A percentile compares a stretch with the other conserved stretches of the same genome.
phyloP scores from a whole-genome alignment of 768 basidiomycete genomes.

The Leucocoprinus leucothites region DNA sequence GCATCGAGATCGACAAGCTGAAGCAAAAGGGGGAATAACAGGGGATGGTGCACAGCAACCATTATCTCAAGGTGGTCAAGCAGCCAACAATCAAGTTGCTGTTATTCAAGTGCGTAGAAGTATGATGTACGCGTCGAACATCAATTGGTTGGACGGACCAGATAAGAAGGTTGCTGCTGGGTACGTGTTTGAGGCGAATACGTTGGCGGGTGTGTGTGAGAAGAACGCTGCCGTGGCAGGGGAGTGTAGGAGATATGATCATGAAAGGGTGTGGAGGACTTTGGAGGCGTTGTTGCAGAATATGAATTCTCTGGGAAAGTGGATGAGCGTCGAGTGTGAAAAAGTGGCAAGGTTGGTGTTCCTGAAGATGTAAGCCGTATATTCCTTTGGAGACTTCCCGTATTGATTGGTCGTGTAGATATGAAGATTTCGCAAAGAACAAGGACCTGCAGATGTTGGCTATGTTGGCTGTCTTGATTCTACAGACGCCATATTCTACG shows the following conservation, averaged over 20 bases:
- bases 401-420: conserved; percentile 25
- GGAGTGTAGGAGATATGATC: conserved; percentile 58
- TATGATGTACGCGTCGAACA: conserved; percentile 48
- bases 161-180: conserved; percentile 58
- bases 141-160: conserved; percentile 34
- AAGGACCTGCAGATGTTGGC: conserved; percentile 83
- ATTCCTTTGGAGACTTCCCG: neutral
- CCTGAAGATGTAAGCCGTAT: conserved; percentile 41
- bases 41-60: conserved; percentile 33
- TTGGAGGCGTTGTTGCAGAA: conserved; percentile 45
- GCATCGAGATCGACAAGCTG: conserved; percentile 27
- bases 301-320: neutral
- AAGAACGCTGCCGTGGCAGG: conserved; percentile 61
- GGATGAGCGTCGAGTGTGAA: conserved; percentile 25
- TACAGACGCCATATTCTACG: conserved; percentile 40
- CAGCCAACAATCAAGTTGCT: conserved; percentile 29
- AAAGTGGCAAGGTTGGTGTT: conserved; percentile 37
- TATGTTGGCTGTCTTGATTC: conserved; percentile 66
- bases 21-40: conserved; percentile 13
- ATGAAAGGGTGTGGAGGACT: conserved; percentile 64
- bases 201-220: conserved; percentile 47
- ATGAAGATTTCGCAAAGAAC: conserved; percentile 35
- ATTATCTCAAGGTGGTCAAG: conserved; percentile 34
- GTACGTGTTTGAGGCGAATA: conserved; percentile 50
- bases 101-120: conserved; percentile 48